Base-by-base conservation (phyloP, 805 yeast genomes). In the Barnettozyma botsteinii region DNA sequence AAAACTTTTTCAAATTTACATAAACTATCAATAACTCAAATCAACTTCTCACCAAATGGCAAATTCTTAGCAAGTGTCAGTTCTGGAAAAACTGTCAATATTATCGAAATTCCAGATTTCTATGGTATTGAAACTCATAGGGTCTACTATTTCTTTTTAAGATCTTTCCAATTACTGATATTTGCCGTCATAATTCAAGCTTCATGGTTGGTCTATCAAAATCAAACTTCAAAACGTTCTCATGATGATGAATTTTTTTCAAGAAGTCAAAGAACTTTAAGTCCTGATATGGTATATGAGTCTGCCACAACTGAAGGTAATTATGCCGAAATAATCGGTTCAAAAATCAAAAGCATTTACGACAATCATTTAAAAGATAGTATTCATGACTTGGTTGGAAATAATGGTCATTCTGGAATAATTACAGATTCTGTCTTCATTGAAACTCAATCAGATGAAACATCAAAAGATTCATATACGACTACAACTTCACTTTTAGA, bases 41-140 rank as follows among this genome's bases (percentile, higher is more conserved):
- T 85, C 5, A 66, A 77, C 1, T 79, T 86, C 45, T 81, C 87
- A 5, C 81, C 83, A 3, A 71, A 78, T 55, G 88, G 91, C 5
- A 65, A 73, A 36, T 70, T 70, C 42, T 62, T 87, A 36, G 94
- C 88, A 3, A 75, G 85, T 22, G 83, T 79, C 0, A 81, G 93
- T 19, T 87, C 86, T 3, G 85, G 89, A 2, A 80, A 81, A 45
- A 69, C 86, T 1, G 72, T 88, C 23, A 78, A 73, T 48, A 76
- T 86, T 9, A 60, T 81, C 38, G 72, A 69, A 43, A 61, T 86
- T 23, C 89, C 93, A 4, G 63, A 60, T 22, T 70, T 67, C 5
- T 65, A 65, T 14, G 60, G 60, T 10, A 41, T 52, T 28, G 59
- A 55, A 29, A 55, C 56, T 8, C 56, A 52, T 33, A 46, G 21